A percentile compares a stretch with the other conserved stretches of the same genome.
Evolutionary conservation across 352 stramenopile genomes (phyloP).

Genomic region (Discostella stelligera): DNA sequence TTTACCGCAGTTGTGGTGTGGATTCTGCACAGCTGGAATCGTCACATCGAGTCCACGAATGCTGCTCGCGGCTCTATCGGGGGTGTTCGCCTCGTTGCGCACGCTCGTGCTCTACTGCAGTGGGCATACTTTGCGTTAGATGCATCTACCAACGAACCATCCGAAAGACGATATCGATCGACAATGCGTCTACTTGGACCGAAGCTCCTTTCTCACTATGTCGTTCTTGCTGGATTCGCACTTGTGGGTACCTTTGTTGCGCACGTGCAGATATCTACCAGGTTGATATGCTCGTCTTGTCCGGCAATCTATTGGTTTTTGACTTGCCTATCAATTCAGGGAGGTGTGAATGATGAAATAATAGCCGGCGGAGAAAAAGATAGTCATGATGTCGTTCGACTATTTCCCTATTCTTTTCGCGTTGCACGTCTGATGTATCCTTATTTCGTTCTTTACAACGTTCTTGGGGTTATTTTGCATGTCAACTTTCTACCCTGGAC

Average conservation of each 20-base stretch:
- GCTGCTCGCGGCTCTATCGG: not conserved
- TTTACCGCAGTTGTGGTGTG: slow-evolving; percentile 72
- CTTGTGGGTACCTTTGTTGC: slow-evolving; percentile 65
- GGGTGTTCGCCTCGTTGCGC: not conserved
- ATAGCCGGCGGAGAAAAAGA: not conserved
- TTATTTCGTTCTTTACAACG: slow-evolving; percentile 67
- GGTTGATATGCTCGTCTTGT: slow-evolving; percentile 76
- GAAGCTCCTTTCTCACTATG: slow-evolving; percentile 65
- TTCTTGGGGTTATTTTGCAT: slow-evolving; percentile 72
- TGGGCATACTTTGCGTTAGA: slow-evolving; percentile 40
- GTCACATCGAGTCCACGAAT: slow-evolving; percentile 8
- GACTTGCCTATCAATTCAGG: slow-evolving; percentile 13
- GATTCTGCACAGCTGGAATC: slow-evolving; percentile 63
- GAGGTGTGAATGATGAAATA: slow-evolving; percentile 21
- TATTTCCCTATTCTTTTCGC: not conserved
- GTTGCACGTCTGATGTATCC: slow-evolving; percentile 27
- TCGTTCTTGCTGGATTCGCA: slow-evolving; percentile 59
- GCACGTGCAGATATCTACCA: slow-evolving; percentile 80
- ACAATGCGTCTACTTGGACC: slow-evolving; percentile 36
- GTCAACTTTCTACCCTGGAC: slow-evolving; percentile 81
- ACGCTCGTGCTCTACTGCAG: not conserved
- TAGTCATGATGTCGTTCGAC: not conserved
- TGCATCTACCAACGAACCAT: slow-evolving; percentile 13
- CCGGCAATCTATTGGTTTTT: slow-evolving; percentile 76
- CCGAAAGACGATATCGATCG: not conserved